Percentiles rank a stretch among this genome's conserved stretches.
These are phyloP conservation scores for Elaeagnus macrophylla DNA, from an alignment of 306 rosid genomes.

Conservation along the genomic window DNA sequence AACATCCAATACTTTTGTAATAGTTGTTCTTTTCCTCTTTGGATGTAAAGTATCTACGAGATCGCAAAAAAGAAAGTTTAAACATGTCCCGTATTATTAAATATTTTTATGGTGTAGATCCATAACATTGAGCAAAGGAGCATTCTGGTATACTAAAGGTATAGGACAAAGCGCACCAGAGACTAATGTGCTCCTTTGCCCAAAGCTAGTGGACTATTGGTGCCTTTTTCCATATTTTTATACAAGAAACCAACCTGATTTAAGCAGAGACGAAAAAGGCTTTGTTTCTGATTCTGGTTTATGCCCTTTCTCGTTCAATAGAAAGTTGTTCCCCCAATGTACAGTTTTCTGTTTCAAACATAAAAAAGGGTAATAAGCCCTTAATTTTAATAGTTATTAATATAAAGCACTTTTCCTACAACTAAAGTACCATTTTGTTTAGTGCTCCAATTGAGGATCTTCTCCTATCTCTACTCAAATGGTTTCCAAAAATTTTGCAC, in stretches of 20 bases:
- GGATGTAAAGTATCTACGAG: constrained; percentile 56
- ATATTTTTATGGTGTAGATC: too few species aligned
- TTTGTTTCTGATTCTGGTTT: constrained; percentile 32
- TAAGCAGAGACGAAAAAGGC: constrained; percentile 23
- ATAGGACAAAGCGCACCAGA: neutral
- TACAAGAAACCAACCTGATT: constrained; percentile 39
- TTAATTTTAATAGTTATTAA: constrained; percentile 1
- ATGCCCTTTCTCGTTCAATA: constrained; percentile 27
- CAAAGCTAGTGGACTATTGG: too few species aligned
- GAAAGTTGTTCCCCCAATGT: constrained; percentile 34
- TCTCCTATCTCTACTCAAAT: constrained; percentile 55
- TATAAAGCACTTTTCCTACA: neutral
- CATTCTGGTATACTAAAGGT: neutral
- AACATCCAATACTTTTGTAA: constrained; percentile 48
- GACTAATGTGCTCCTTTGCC: too few species aligned
- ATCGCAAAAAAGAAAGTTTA: neutral
- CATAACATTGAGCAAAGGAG: too few species aligned
- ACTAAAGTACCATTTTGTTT: constrained; percentile 34
- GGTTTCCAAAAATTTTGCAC: constrained; percentile 71
- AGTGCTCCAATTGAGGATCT: constrained; percentile 26
- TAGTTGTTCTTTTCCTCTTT: constrained; percentile 63
- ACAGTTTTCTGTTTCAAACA: constrained; percentile 42
- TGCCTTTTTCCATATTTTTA: too few species aligned
- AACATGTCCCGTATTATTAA: neutral
- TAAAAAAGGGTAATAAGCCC: constrained; percentile 9